Conservation (phyloP, 192 early-diverging fungal species). For the Paraglomus occultum region DNA sequence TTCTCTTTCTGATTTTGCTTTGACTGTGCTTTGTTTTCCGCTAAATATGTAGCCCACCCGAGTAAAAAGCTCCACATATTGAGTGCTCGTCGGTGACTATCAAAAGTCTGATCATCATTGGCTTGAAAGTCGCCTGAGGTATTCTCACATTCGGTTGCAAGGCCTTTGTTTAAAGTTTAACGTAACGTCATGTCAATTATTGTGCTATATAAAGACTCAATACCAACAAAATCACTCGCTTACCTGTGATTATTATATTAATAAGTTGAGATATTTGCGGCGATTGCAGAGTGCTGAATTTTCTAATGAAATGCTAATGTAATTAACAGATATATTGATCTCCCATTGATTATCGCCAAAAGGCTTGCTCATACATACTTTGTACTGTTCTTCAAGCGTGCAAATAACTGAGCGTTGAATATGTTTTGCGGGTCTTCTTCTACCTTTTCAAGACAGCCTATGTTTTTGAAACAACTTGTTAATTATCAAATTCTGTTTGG, state of each 20-base stretch:
- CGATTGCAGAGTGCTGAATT: slow-evolving; percentile 47
- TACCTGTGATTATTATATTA: slow-evolving; percentile 73
- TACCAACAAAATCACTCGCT: background rate
- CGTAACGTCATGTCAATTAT: background rate
- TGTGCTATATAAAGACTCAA: background rate
- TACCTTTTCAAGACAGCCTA: too few relatives aligned
- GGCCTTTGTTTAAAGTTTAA: slow-evolving; percentile 44
- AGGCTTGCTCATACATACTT: too few relatives aligned
- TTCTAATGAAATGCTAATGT: slow-evolving; percentile 34
- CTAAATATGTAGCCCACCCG: slow-evolving; percentile 74
- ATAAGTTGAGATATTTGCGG: slow-evolving; percentile 56
- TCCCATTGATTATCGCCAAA: too few relatives aligned
- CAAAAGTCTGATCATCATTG: slow-evolving; percentile 70
- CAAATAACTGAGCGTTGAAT: too few relatives aligned
- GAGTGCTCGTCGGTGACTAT: slow-evolving; percentile 59
- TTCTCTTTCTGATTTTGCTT: slow-evolving; percentile 39
- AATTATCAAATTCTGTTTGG: too few relatives aligned
- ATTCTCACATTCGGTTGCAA: slow-evolving; percentile 61
- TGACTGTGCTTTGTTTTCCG: slow-evolving; percentile 55
- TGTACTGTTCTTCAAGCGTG: too few relatives aligned
- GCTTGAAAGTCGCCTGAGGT: slow-evolving; percentile 59
- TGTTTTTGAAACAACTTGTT: too few relatives aligned
- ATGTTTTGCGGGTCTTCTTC: too few relatives aligned
- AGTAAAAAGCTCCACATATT: slow-evolving; percentile 84
- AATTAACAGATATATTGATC: slow-evolving; percentile 12